Evolutionary conservation across 176 grass and related monocot genomes (phyloP).

Genomic region (Avena eriantha): DNA sequence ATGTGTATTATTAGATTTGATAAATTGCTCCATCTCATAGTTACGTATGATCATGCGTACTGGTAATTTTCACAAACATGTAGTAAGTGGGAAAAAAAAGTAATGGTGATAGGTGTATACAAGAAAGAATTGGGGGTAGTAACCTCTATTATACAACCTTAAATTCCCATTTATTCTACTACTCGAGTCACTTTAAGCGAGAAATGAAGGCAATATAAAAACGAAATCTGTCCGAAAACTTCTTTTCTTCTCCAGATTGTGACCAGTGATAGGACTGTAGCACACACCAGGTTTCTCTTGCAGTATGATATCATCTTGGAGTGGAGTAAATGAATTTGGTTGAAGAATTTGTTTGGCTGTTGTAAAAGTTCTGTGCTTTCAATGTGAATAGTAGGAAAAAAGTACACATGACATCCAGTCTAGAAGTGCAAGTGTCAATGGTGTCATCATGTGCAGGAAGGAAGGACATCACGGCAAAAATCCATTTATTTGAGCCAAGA

Average conservation of each 20-base stretch:
- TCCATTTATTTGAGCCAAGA: constrained; percentile 36
- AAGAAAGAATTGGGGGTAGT: neutral
- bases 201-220: neutral
- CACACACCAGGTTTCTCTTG: neutral
- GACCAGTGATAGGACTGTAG: neutral
- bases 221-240: neutral
- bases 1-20: neutral
- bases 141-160: neutral
- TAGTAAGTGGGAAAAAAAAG: neutral
- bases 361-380: constrained; percentile 37
- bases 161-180: neutral
- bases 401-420: constrained; percentile 20
- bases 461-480: neutral
- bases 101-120: neutral
- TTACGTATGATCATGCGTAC: neutral
- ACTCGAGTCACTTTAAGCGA: neutral
- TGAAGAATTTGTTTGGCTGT: neutral
- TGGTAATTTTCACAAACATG: neutral
- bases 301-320: neutral
- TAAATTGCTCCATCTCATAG: neutral
- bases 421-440: constrained; percentile 43
- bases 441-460: neutral
- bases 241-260: neutral
- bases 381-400: constrained; percentile 42
- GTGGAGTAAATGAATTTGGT: constrained; percentile 1